These are phyloP conservation scores for Candida buenavistaensis DNA, from an alignment of 1,139 yeast genomes.

Conservation along the genomic window DNA sequence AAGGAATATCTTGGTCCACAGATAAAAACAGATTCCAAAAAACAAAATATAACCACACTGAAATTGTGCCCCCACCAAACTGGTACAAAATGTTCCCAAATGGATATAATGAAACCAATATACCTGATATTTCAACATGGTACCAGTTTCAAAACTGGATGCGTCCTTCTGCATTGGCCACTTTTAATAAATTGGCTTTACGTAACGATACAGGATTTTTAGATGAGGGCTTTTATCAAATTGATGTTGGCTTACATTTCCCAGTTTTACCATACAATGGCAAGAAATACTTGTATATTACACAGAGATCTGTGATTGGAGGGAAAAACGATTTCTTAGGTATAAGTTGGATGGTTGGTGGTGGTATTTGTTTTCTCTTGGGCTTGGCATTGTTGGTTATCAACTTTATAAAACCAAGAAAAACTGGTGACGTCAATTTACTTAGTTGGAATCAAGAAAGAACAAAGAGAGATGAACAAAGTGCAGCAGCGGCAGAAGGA, in stretches of 20 bases:
- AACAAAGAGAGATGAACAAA: constrained; percentile 20
- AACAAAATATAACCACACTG: constrained; percentile 55
- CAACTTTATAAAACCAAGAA: constrained; percentile 67
- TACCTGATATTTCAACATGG: constrained; percentile 62
- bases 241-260: constrained; percentile 79
- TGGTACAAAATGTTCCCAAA: constrained; percentile 68
- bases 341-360: constrained; percentile 85
- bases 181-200: constrained; percentile 76
- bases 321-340: constrained; percentile 90
- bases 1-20: constrained; percentile 67
- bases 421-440: constrained; percentile 70
- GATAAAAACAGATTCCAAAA: constrained; percentile 60
- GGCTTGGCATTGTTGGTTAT: constrained; percentile 60
- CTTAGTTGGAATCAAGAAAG: constrained; percentile 69
- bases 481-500: constrained; percentile 13
- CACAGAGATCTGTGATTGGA: constrained; percentile 86
- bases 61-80: constrained; percentile 77
- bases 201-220: constrained; percentile 72
- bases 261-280: constrained; percentile 86
- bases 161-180: constrained; percentile 90
- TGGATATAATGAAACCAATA: constrained; percentile 65
- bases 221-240: constrained; percentile 66
- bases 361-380: constrained; percentile 76
- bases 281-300: constrained; percentile 71
- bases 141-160: constrained; percentile 93